These are phyloP conservation scores for Candida schatavii DNA, from an alignment of 805 yeast species.

Conservation along the genomic window DNA sequence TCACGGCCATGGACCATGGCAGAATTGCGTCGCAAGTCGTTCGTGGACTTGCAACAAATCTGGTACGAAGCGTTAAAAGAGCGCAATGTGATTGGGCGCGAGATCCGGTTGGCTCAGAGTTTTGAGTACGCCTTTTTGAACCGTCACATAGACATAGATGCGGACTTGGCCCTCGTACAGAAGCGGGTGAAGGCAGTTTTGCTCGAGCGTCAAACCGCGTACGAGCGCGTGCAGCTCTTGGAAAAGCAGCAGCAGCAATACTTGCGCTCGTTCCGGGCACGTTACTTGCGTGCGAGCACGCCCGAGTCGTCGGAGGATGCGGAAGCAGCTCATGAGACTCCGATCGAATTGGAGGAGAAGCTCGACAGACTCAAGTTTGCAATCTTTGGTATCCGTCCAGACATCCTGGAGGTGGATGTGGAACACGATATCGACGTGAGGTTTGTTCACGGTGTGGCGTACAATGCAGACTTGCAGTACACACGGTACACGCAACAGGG, in stretches of 20 bases:
- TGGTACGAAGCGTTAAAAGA: conserved; percentile 90
- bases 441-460: conserved; percentile 64
- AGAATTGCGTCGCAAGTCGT: conserved; percentile 86
- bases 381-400: conserved; percentile 78
- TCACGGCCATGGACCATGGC: conserved; percentile 85
- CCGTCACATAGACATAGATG: conserved; percentile 38
- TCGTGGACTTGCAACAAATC: conserved; percentile 84
- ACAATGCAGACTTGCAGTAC: conserved; percentile 66
- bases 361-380: conserved; percentile 79
- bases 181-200: conserved; percentile 78
- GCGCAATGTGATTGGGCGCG: conserved; percentile 75
- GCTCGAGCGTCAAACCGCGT: conserved; percentile 78
- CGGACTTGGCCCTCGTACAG: conserved; percentile 33
- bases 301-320: conserved; percentile 44
- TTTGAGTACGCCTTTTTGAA: conserved; percentile 18
- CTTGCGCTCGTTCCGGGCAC: conserved; percentile 53
- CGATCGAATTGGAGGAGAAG: conserved; percentile 52
- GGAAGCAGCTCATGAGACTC: conserved; percentile 27
- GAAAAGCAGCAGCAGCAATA: conserved; percentile 44
- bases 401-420: conserved; percentile 53
- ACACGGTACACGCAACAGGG: conserved; percentile 27
- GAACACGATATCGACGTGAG: conserved; percentile 48
- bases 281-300: conserved; percentile 55
- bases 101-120: conserved; percentile 54
- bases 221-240: conserved; percentile 54